Conservation (phyloP, 805 yeast species). For the Kazachstania martiniae region DNA sequence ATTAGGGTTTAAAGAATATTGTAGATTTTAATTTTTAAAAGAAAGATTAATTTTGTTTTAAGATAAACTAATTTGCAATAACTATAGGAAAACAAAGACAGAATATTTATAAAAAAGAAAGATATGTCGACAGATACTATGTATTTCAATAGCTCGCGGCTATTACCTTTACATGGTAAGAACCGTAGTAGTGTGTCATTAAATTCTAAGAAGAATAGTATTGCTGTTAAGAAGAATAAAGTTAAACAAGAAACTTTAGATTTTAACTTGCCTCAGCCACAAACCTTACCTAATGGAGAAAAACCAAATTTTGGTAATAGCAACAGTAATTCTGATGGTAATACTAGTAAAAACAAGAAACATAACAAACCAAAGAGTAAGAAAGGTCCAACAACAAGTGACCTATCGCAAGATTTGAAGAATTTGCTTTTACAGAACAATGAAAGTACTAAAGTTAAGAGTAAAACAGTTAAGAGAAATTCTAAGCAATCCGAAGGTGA, state of each 20-base stretch:
- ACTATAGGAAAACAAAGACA: background rate
- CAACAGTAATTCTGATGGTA: background rate
- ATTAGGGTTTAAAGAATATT: background rate
- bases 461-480: background rate
- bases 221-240: background rate
- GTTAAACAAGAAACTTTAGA: constrained; percentile 2
- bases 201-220: constrained; percentile 1
- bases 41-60: too few relatives aligned
- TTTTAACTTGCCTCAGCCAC: constrained; percentile 17
- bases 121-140: constrained; percentile 25
- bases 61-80: too few relatives aligned
- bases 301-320: constrained; percentile 25
- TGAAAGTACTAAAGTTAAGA: background rate
- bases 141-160: constrained; percentile 25
- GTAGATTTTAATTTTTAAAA: too few relatives aligned
- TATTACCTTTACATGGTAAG: constrained; percentile 18
- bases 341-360: background rate
- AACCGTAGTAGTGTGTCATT: constrained; percentile 6
- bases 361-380: constrained; percentile 1
- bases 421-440: too few relatives aligned
- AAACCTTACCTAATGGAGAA: constrained; percentile 24
- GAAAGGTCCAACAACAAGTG: background rate
- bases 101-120: background rate
- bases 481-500: background rate
- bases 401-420: background rate